Evolutionary conservation across 1,139 yeast species (phyloP), one percentile per base, ranked within the genome.

Genomic region (Wickerhamomyces sp.): DNA sequence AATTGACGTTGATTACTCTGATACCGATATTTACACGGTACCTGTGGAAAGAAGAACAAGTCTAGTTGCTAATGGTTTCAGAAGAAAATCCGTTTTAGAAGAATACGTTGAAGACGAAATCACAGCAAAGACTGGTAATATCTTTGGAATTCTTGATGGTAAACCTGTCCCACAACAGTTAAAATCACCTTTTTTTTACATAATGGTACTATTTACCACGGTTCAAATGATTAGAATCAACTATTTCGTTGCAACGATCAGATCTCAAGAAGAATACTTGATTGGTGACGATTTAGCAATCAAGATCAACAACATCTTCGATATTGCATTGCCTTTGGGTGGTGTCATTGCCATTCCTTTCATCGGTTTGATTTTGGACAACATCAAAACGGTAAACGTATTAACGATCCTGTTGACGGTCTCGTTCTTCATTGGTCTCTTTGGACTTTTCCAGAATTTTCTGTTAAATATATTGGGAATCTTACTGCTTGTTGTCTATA

Each of bases 201-300:
- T 87, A 37, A 82, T 87, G 83, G 73, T 86, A 16, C 54, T 75
- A 5, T 86, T 87, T 58, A 83, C 95, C 6, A 74, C 89, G 3
- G 72, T 87, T 38, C 94, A 87, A 58, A 87, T 88, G 95, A 70
- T 89, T 35, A 70, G 96, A 55, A 83, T 88, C 47, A 89, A 89
- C 61, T 88, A 83, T 58, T 89, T 86, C 58, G 93, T 89, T 34
- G 96, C 96, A 6, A 86, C 96, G 1, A 66, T 89, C 28, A 75
- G 77, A 49, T 65, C 93, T 0, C 96, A 87, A 61, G 89, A 85
- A 62, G 68, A 70, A 23, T 88, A 66, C 52, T 67, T 87, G 41
- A 69, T 86, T 38, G 75, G 71, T 13, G 64, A 72, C 41, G 68
- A 64, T 7, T 43, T 64, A 13, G 91, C 95, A 0, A 61, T 70